phyloP scores from a whole-genome alignment of 2,329 filamentous ascomycete genomes.

The Aspergillus pseudotamarii region DNA sequence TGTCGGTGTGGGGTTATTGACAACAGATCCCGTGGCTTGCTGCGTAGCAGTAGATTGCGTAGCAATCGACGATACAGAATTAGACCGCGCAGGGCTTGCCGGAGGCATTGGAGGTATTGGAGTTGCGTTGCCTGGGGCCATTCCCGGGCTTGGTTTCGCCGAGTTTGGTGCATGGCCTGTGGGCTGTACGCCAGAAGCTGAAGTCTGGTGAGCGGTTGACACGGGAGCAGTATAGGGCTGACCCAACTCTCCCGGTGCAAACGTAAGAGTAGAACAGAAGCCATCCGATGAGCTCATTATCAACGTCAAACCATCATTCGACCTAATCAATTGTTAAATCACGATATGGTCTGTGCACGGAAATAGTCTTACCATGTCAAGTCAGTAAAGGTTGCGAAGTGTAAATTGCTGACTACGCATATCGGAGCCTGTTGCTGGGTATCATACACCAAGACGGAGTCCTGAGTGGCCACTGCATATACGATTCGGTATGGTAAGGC shows the following conservation, averaged over 20 bases:
- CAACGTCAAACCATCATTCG: conserved; percentile 73
- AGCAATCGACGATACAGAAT: conserved; percentile 77
- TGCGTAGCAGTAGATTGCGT: conserved; percentile 56
- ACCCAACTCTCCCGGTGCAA: conserved; percentile 80
- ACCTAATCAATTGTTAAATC: conserved; percentile 55
- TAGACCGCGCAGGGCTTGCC: conserved; percentile 80
- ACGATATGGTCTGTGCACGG: not conserved
- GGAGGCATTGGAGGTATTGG: conserved; percentile 57
- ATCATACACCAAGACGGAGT: conserved; percentile 92
- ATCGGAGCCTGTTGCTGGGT: conserved; percentile 94
- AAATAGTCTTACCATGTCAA: conserved; percentile 74
- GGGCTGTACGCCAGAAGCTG: conserved; percentile 51
- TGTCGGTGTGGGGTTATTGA: conserved; percentile 78
- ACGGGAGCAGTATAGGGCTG: conserved; percentile 67
- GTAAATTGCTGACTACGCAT: conserved; percentile 93
- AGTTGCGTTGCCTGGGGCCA: conserved; percentile 57
- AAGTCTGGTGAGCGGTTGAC: conserved; percentile 34
- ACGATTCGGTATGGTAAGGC: conserved; percentile 88
- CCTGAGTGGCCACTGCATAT: conserved; percentile 95
- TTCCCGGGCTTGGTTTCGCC: conserved; percentile 58
- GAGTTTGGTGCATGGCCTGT: conserved; percentile 67
- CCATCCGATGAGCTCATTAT: conserved; percentile 98
- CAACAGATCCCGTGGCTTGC: conserved; percentile 49
- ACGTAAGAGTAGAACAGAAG: conserved; percentile 91
- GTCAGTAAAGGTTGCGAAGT: conserved; percentile 97